These are phyloP conservation scores for Thelonectria discophora DNA, from an alignment of 2,329 filamentous ascomycete genomes.

Conservation along the genomic window DNA sequence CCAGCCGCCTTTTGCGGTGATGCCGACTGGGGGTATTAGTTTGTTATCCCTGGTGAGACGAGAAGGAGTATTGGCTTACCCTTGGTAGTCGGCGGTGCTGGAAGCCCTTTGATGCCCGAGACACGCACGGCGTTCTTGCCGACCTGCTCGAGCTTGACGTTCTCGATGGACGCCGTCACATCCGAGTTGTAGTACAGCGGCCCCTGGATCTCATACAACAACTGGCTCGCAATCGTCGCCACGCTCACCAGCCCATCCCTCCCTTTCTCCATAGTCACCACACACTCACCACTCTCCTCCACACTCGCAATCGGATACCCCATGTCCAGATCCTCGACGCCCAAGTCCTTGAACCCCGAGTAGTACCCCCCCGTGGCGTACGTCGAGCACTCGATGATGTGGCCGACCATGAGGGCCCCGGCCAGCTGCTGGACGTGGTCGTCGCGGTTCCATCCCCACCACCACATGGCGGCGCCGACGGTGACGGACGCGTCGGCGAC, in stretches of 20 bases:
- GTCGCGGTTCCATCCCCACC: conserved; percentile 58
- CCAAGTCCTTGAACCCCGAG: conserved; percentile 52
- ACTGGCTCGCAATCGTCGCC: conserved; percentile 41
- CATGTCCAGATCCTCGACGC: conserved; percentile 33
- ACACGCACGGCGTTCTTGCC: conserved; percentile 46
- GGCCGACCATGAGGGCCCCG: conserved; percentile 57
- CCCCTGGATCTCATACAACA: conserved; percentile 55
- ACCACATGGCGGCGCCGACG: conserved; percentile 63
- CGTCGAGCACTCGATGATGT: conserved; percentile 61
- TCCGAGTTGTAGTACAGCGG: conserved; percentile 54
- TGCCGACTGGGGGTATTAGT: conserved; percentile 42
- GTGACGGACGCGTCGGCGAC: conserved; percentile 59
- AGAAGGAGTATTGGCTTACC: conserved; percentile 6
- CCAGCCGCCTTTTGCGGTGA: conserved; percentile 53
- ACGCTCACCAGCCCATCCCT: conserved; percentile 43
- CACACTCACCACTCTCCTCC: conserved; percentile 40
- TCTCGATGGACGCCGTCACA: conserved; percentile 49
- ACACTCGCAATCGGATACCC: conserved; percentile 49
- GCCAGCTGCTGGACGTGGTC: conserved; percentile 58
- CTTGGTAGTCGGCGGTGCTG: conserved; percentile 46
- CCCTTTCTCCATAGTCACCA: conserved; percentile 48
- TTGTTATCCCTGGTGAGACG: too few species aligned
- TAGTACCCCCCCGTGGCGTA: conserved; percentile 65
- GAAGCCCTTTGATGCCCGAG: conserved; percentile 45
- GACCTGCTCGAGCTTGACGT: conserved; percentile 57